Base-by-base conservation (phyloP, 371 early-diverging fungal species). In the Quaeritorhiza haematococci region DNA sequence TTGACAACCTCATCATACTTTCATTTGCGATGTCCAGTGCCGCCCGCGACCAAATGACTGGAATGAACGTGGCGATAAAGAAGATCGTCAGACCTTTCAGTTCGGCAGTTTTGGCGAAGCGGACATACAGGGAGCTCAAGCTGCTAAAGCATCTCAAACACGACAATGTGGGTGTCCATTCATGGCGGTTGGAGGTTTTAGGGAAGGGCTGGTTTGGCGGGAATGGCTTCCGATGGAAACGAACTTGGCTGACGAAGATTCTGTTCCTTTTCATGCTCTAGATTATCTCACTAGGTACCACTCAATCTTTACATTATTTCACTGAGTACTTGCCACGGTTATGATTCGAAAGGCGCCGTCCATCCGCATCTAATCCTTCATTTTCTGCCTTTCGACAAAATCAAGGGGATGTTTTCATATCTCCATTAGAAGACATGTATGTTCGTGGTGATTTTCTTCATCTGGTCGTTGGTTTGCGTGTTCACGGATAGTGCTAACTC, bases 21-120 rank as follows among this genome's bases (percentile, higher is more conserved):
- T 8, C 53, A 30, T 10, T 38, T 38, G 13, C 10, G n/a, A 10
- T n/a, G 17, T 1, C 8, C 48, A 94, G 94, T 67, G 93, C 94
- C 19, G 90, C 94, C 27, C 85, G 85, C 57, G 93, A 94, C 60
- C 85, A 85, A 62, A 67, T 88, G 50, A 87, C 90, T 1, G 82
- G 84, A 26, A 82, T 80, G 69, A 83, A 84, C 52, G 93, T 91
- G n/a, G 85, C 96, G 38, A 88, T 96, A 61, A 96, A 96, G 67
- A 94, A 94, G 76, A 92, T 96, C 58, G 86, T 90, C 86, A 89
- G 88, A 61, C 95, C 95, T 3, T 96, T 93, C 75, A 83, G 84
- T 58, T 88, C 92, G 6, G 83, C 92, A n/a, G 90, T 93, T 3
- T 75, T 94, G 30, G 89, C 94, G 23, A 94, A 94, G 76, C 82